These are phyloP conservation scores for Novakomyces olei DNA, from an alignment of 805 yeast species.

Conservation along the genomic window DNA sequence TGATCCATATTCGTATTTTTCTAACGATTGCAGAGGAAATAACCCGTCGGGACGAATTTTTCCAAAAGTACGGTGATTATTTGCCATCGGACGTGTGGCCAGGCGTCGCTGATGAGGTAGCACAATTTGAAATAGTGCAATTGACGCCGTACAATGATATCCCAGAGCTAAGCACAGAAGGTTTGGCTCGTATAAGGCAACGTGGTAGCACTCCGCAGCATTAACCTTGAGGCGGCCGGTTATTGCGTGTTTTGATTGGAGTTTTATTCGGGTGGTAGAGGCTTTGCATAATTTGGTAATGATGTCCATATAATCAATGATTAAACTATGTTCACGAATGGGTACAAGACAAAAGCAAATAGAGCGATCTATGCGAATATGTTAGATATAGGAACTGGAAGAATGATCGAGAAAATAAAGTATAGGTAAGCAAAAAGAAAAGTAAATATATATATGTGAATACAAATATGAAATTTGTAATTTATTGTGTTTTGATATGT, in stretches of 20 bases:
- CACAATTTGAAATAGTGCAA: constrained; percentile 1
- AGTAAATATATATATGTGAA: not conserved
- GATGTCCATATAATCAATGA: not conserved
- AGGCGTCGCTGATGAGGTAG: constrained; percentile 1
- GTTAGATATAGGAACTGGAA: not conserved
- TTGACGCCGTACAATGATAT: constrained; percentile 1
- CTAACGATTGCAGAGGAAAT: not conserved
- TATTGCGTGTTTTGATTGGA: not conserved
- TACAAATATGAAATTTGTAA: not conserved
- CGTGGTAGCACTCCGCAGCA: not conserved
- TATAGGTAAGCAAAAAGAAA: not conserved
- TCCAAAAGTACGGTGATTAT: constrained; percentile 1
- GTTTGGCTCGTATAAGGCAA: not conserved
- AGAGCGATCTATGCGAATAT: not conserved
- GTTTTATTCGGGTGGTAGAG: not conserved
- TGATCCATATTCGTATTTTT: too few species aligned
- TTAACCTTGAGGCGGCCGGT: not conserved
- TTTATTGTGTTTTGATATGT: not conserved
- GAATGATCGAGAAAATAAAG: not conserved
- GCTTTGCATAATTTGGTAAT: not conserved
- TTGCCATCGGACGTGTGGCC: constrained; percentile 1
- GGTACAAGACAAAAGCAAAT: too few species aligned
- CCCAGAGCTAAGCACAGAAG: not conserved
- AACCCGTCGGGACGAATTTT: not conserved
- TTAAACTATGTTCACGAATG: not conserved